These are phyloP conservation scores for Debaryomyces maramus DNA, from an alignment of 805 yeast genomes.

Conservation along the genomic window DNA sequence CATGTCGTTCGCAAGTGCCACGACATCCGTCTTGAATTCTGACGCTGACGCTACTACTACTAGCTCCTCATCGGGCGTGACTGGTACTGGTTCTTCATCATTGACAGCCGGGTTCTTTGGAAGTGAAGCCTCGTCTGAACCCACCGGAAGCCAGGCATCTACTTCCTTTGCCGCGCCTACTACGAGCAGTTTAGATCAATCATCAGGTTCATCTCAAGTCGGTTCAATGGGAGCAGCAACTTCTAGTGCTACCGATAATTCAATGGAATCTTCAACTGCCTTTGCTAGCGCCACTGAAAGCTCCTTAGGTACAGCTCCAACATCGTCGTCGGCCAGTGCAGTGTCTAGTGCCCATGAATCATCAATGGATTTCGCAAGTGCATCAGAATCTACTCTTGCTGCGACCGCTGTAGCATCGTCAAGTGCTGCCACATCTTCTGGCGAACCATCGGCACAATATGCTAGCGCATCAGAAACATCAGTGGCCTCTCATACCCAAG, in stretches of 20 bases:
- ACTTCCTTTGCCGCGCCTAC: background rate
- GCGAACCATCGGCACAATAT: background rate
- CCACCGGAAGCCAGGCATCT: too few relatives aligned
- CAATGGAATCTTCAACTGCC: background rate
- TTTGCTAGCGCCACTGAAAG: constrained; percentile 1
- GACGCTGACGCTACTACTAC: background rate
- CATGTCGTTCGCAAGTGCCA: constrained; percentile 1
- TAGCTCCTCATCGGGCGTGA: background rate
- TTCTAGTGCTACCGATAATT: background rate
- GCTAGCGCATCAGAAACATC: background rate
- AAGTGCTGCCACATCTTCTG: background rate
- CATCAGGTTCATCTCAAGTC: background rate
- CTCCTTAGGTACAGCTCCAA: background rate
- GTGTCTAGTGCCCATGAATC: background rate
- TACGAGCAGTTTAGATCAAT: background rate
- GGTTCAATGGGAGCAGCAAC: background rate
- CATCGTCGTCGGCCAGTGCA: background rate
- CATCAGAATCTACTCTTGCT: background rate
- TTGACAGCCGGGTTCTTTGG: too few relatives aligned
- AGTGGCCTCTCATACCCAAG: too few relatives aligned
- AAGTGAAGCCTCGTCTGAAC: background rate
- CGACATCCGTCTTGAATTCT: background rate
- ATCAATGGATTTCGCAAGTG: background rate
- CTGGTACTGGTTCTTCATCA: background rate
- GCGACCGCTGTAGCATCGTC: background rate